Base-by-base conservation (phyloP, 345 rosid species). In the Lepidium aucheri region DNA sequence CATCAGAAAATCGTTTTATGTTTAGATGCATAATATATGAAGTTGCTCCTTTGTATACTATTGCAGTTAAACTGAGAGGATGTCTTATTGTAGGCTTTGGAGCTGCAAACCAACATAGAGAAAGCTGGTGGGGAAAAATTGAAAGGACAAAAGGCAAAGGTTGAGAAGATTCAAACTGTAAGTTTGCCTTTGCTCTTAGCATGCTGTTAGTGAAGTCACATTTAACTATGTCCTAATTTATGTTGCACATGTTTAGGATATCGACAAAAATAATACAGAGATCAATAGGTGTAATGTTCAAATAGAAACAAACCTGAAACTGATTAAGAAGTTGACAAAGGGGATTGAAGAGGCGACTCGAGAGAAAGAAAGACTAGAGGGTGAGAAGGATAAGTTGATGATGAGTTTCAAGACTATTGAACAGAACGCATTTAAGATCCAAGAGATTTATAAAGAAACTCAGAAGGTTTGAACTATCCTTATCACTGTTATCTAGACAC, bases 201-300 rank as follows among this genome's bases (percentile, higher is more conserved):
- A 34, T 61, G 32, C 47, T 43, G 58, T 58, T 67, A 46, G 26
- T 22, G 53, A 58, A 69, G 10, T 63, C 57, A 28, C 35, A 10
- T 26, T 67, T 53, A 40, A 44, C 14, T 43, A 44, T 65, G 13
- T 73, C 47, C 47, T 77, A 41, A 83, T 44, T 58, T 24, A 59
- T 71, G 65, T 55, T 71, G 6, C 41, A 35, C 17, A 9, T 67
- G 36, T n/a, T 63, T 72, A 90, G 99, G 97, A 90, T 76, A 90
- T 94, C 58, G 96, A 87, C 82, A 86, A 84, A 73, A 80, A 63
- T 60, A 81, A 78, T 78, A 85, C 97, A 17, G 99, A 88, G 74
- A 88, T 94, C 76, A 94, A 88, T 69, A 85, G 95, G 46, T 86
- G 77, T 81, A 88, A 86, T 77, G 97, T 88, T 70, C 96, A 85